These are phyloP conservation scores for Alternaria dauci DNA, from an alignment of 2,329 filamentous ascomycete genomes.

Conservation along the genomic window DNA sequence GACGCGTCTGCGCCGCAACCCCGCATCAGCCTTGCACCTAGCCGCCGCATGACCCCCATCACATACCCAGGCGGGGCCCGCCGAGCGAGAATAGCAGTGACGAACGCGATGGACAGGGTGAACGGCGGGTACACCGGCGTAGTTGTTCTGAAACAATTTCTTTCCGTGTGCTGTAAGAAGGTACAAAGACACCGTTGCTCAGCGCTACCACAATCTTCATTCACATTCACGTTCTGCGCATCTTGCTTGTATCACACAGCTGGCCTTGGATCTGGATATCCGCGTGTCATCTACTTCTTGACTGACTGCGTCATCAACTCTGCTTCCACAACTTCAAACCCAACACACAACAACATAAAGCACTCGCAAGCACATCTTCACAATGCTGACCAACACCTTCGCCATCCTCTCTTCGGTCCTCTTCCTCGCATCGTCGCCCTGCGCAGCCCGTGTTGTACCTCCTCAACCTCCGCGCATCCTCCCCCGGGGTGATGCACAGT, in stretches of 20 bases:
- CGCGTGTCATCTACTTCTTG: not conserved
- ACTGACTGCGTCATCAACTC: constrained; percentile 5
- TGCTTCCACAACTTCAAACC: not conserved
- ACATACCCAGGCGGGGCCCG: constrained; percentile 1
- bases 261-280: constrained; percentile 3
- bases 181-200: constrained; percentile 1
- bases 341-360: not conserved
- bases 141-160: constrained; percentile 1
- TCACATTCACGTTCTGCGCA: not conserved
- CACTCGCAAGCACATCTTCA: constrained; percentile 3
- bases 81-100: constrained; percentile 14
- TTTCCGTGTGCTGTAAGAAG: not conserved
- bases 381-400: constrained; percentile 19
- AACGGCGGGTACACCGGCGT: constrained; percentile 4
- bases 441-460: constrained; percentile 4
- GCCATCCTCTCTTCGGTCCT: constrained; percentile 10
- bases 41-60: constrained; percentile 7
- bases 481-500: not conserved
- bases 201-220: not conserved
- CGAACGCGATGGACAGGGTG: constrained; percentile 1
- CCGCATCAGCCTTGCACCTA: constrained; percentile 14
- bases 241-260: not conserved
- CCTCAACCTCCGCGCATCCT: constrained; percentile 9
- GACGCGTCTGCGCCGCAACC: constrained; percentile 21
- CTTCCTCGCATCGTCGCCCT: constrained; percentile 6